Percentiles rank a stretch among this genome's conserved stretches.
Evolutionary conservation across 768 basidiomycete genomes (phyloP).

Genomic region (Terana coerulea): DNA sequence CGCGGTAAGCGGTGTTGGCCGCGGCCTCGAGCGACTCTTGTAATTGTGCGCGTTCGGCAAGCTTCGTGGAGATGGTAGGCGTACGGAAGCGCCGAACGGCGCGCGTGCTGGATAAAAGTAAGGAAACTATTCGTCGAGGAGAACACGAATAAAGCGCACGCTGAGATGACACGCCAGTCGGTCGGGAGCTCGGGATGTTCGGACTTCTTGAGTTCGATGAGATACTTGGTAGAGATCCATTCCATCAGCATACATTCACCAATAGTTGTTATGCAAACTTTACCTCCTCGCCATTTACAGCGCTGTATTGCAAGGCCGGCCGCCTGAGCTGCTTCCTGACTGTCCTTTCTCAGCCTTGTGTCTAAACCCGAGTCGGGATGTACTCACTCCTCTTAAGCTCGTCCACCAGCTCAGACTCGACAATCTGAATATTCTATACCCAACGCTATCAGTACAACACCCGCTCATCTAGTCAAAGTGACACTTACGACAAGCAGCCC

Average conservation of each 20-base stretch:
- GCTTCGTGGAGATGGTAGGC: slow-evolving; percentile 54
- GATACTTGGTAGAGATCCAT: slow-evolving; percentile 58
- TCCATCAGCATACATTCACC: no score
- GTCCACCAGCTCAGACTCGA: slow-evolving; percentile 68
- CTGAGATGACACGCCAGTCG: slow-evolving; percentile 64
- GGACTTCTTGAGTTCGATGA: slow-evolving; percentile 72
- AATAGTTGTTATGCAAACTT: no score
- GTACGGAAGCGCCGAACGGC: slow-evolving; percentile 70
- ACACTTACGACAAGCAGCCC: background rate
- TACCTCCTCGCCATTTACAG: slow-evolving; percentile 69
- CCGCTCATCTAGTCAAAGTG: no score
- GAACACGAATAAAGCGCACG: slow-evolving; percentile 33
- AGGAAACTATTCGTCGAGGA: slow-evolving; percentile 1
- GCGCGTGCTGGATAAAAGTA: slow-evolving; percentile 55
- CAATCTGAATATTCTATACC: slow-evolving; percentile 57
- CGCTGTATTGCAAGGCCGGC: slow-evolving; percentile 70
- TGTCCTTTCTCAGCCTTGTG: no score
- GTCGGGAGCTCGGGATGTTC: slow-evolving; percentile 43
- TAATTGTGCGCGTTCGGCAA: slow-evolving; percentile 71
- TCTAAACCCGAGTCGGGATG: no score
- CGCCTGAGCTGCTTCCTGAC: slow-evolving; percentile 71
- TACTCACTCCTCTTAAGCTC: slow-evolving; percentile 66
- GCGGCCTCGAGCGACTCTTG: slow-evolving; percentile 69
- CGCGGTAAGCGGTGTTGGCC: slow-evolving; percentile 58
- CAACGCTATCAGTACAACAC: no score